Conservation (phyloP, 2,329 filamentous ascomycete species). For the Fusarium burgessii region DNA sequence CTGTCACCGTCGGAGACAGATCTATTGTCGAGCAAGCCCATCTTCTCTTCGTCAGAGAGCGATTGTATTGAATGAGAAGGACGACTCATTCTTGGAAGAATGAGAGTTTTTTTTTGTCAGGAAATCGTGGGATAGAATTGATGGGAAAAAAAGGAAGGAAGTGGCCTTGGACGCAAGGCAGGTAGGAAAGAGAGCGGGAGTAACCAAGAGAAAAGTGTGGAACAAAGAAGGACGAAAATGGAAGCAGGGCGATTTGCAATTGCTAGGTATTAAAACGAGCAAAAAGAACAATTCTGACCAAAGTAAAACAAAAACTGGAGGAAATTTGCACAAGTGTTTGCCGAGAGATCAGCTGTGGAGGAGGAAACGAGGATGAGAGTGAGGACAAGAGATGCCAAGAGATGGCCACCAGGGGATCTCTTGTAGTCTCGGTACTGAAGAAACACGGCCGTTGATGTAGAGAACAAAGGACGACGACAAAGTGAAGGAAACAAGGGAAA, state of each 20-base stretch:
- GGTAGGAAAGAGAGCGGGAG: constrained; percentile 3
- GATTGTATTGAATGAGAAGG: constrained; percentile 52
- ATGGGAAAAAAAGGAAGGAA: constrained; percentile 15
- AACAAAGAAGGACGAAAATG: constrained; percentile 17
- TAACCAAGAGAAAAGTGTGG: constrained; percentile 4
- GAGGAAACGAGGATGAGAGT: constrained; percentile 17
- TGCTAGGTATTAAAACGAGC: neutral
- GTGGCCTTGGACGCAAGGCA: neutral
- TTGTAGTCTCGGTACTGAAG: constrained; percentile 21
- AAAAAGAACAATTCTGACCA: constrained; percentile 3
- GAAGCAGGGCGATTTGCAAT: constrained; percentile 19
- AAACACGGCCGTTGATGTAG: constrained; percentile 14
- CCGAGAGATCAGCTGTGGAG: constrained; percentile 12
- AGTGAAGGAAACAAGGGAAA: constrained; percentile 1
- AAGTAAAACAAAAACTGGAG: neutral
- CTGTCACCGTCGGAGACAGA: constrained; percentile 58
- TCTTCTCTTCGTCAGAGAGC: constrained; percentile 58
- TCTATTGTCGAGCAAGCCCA: constrained; percentile 59
- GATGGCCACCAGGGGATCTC: constrained; percentile 35
- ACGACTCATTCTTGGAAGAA: constrained; percentile 53
- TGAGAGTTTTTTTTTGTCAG: constrained; percentile 4
- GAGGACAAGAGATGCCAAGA: constrained; percentile 36
- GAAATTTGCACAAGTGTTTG: constrained; percentile 16
- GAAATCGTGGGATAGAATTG: neutral
- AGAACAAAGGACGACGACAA: neutral